Conservation (phyloP, 352 stramenopile species). For the Achlya hypogyna region DNA sequence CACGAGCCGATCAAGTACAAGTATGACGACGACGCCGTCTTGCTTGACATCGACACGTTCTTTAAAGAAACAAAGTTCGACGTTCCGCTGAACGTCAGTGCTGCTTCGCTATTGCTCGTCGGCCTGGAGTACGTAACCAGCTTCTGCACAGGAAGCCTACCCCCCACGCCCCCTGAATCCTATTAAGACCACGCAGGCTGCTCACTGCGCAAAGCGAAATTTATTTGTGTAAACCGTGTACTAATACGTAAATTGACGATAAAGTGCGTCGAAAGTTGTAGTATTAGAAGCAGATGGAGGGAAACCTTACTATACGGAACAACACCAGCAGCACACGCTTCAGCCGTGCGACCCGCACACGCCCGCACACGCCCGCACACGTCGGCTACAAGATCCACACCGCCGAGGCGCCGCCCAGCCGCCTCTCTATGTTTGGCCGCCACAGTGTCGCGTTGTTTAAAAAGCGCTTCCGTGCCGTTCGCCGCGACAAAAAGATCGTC, state of each 20-base stretch:
- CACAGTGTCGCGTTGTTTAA: conserved; percentile 82
- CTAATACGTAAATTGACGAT: no score
- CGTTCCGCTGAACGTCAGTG: not conserved
- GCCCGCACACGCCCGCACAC: not conserved
- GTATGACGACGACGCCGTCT: not conserved
- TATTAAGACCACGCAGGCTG: not conserved
- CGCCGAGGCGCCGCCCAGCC: conserved; percentile 20
- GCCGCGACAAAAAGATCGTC: conserved; percentile 87
- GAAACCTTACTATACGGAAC: no score
- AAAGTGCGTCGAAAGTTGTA: no score
- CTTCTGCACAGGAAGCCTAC: not conserved
- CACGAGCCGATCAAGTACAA: not conserved
- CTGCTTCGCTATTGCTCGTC: not conserved
- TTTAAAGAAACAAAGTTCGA: not conserved
- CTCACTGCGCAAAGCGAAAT: not conserved
- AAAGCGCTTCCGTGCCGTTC: conserved; percentile 86
- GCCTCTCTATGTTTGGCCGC: conserved; percentile 52
- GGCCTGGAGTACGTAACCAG: not conserved
- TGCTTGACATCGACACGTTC: not conserved
- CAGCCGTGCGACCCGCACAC: not conserved
- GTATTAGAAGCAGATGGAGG: no score
- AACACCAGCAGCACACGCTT: conserved; percentile 20
- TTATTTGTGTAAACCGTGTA: not conserved
- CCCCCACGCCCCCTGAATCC: no score
- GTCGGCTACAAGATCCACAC: not conserved